Conservation (phyloP, 768 basidiomycete genomes). For the Kwoniella sp. region DNA sequence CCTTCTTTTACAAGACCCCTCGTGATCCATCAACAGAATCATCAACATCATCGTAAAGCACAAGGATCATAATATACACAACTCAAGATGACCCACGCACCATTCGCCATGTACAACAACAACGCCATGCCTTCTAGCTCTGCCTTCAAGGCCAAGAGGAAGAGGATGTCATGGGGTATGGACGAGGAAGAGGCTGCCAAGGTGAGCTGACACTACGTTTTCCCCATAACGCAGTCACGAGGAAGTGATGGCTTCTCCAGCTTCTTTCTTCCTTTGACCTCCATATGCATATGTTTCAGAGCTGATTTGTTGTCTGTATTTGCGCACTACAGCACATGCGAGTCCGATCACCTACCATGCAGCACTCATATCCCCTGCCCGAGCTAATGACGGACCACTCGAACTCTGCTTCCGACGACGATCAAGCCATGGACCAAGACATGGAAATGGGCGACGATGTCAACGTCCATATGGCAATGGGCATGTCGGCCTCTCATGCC, state of each 20-base stretch:
- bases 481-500: conserved; percentile 5
- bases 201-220: no score
- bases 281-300: not conserved
- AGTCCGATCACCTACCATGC: conserved; percentile 39
- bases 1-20: no score
- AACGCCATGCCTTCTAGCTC: conserved; percentile 29
- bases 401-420: conserved; percentile 45
- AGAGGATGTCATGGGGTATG: conserved; percentile 34
- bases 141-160: conserved; percentile 40
- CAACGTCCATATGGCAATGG: conserved; percentile 35
- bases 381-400: conserved; percentile 47
- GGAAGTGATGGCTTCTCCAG: no score
- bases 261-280: conserved; percentile 8
- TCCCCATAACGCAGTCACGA: no score
- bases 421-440: conserved; percentile 41
- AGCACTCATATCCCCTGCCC: conserved; percentile 23
- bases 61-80: not conserved
- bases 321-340: conserved; percentile 36
- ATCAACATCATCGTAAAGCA: no score
- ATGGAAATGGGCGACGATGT: conserved; percentile 26
- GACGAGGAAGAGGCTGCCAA: conserved; percentile 38
- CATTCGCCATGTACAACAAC: conserved; percentile 24
- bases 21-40: no score
- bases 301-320: not conserved
- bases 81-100: conserved; percentile 26